A percentile compares a stretch with the other conserved stretches of the same genome.
Conservation (phyloP, 129 eudicot genomes). For the Mikania micrantha region DNA sequence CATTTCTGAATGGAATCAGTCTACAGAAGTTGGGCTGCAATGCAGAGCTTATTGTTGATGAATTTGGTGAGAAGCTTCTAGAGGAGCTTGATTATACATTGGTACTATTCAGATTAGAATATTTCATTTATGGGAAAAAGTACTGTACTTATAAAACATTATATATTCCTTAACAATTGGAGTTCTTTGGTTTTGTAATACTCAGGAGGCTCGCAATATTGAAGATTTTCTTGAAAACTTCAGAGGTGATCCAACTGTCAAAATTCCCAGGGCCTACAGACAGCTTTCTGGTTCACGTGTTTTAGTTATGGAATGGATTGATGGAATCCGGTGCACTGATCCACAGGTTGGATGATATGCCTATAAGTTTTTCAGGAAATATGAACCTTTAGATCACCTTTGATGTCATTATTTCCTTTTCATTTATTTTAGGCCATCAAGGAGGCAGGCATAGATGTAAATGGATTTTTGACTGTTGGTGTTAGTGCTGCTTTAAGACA, state of each 20-base stretch:
- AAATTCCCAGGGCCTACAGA: constrained; percentile 84
- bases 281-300: constrained; percentile 93
- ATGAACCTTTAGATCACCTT: not conserved
- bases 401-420: not conserved
- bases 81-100: constrained; percentile 99
- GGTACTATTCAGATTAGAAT: constrained; percentile 42
- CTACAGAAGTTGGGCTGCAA: constrained; percentile 93
- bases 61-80: constrained; percentile 97
- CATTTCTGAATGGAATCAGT: constrained; percentile 95
- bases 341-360: constrained; percentile 59
- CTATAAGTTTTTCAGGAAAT: not conserved
- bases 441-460: constrained; percentile 74
- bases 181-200: constrained; percentile 9
- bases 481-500: constrained; percentile 98
- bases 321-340: constrained; percentile 96
- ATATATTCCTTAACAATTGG: not conserved
- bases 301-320: constrained; percentile 99
- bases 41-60: constrained; percentile 99
- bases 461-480: constrained; percentile 95
- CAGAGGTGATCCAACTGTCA: constrained; percentile 92
- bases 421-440: constrained; percentile 67
- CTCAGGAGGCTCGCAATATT: constrained; percentile 94
- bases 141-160: not conserved
- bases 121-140: not conserved
- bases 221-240: constrained; percentile 93